These are phyloP conservation scores for Plantago elongata DNA, from an alignment of 257 asterid species.

Conservation along the genomic window DNA sequence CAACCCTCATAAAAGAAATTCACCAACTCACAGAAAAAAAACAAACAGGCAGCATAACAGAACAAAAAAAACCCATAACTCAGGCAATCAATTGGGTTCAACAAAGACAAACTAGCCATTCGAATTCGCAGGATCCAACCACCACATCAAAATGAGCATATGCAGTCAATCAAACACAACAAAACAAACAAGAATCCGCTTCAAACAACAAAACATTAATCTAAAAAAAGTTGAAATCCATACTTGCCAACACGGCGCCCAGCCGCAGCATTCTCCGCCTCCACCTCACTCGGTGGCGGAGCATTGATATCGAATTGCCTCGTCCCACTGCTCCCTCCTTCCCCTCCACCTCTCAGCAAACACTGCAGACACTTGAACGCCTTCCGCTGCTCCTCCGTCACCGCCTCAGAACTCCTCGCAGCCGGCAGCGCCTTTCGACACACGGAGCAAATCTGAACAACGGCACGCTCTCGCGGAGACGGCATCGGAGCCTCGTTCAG, in stretches of 20 bases:
- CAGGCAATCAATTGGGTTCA: too few species aligned
- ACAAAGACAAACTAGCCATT: too few species aligned
- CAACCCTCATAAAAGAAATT: too few species aligned
- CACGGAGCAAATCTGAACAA: conserved; percentile 32
- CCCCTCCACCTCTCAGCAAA: conserved; percentile 30
- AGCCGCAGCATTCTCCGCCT: not conserved
- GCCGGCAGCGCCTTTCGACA: conserved; percentile 46
- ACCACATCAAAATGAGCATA: too few species aligned
- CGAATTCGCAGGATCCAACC: too few species aligned
- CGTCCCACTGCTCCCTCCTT: conserved; percentile 27
- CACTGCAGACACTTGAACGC: conserved; percentile 67
- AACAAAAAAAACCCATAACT: too few species aligned
- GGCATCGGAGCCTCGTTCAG: conserved; percentile 64
- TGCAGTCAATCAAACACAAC: not conserved
- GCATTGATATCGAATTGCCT: conserved; percentile 66
- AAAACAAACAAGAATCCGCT: not conserved
- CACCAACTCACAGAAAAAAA: too few species aligned
- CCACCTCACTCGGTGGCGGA: conserved; percentile 28
- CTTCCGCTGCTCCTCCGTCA: conserved; percentile 32
- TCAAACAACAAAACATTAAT: not conserved
- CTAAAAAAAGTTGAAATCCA: not conserved
- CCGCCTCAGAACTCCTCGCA: conserved; percentile 29
- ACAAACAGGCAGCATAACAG: too few species aligned
- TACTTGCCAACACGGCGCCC: not conserved
- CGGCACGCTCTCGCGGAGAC: conserved; percentile 41